Evolutionary conservation across 2,329 filamentous ascomycete species (phyloP).

Genomic region (Diaporthe vaccinii): DNA sequence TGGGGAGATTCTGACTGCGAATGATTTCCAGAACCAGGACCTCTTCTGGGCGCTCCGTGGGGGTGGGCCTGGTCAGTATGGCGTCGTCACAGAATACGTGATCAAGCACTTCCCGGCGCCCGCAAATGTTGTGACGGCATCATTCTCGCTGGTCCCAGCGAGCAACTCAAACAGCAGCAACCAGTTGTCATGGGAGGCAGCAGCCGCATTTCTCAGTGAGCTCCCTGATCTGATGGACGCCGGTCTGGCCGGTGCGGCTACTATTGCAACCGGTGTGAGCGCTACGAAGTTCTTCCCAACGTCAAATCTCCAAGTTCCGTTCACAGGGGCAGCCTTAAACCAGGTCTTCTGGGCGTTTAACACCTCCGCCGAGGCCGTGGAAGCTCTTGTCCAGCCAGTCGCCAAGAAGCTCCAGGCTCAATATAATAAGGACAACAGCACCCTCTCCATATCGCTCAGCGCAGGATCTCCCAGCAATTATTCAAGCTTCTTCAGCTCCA

Average conservation of each 20-base stretch:
- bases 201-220: not conserved
- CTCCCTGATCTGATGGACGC: conserved; percentile 20
- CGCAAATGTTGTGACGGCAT: conserved; percentile 27
- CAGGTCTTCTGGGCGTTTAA: conserved; percentile 27
- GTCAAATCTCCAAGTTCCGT: not conserved
- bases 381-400: not conserved
- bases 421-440: conserved; percentile 22
- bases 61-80: conserved; percentile 40
- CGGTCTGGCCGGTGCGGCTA: not conserved
- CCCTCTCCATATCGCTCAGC: not conserved
- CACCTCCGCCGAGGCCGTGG: not conserved
- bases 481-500: not conserved
- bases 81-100: conserved; percentile 41
- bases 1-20: conserved; percentile 41
- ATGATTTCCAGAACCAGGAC: conserved; percentile 40
- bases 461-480: not conserved
- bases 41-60: conserved; percentile 42
- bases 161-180: conserved; percentile 5
- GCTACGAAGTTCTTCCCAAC: not conserved
- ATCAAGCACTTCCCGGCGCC: conserved; percentile 39
- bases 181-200: not conserved
- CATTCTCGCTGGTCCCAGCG: not conserved
- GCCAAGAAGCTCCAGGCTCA: not conserved
- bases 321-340: not conserved
- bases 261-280: not conserved